Percentiles rank a stretch among this genome's conserved stretches.
These are phyloP conservation scores for Botrytis porri DNA, from an alignment of 2,329 filamentous ascomycete species.

Conservation along the genomic window DNA sequence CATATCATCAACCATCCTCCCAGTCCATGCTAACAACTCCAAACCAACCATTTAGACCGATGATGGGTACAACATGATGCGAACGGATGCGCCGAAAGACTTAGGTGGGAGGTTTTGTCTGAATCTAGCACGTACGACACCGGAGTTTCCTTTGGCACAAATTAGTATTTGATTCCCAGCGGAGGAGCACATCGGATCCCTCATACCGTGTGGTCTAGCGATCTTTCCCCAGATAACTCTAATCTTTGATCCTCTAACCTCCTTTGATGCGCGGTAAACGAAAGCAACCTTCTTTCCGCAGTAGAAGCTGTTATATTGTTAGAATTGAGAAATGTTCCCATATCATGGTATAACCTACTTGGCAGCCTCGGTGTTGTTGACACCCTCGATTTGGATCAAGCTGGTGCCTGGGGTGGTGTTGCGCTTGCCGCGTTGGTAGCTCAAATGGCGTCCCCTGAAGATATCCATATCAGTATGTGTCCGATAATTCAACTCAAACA, in stretches of 20 bases:
- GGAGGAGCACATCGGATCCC: neutral
- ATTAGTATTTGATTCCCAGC: slow-evolving; percentile 22
- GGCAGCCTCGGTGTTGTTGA: slow-evolving; percentile 84
- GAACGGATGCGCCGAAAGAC: slow-evolving; percentile 93
- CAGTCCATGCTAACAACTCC: slow-evolving; percentile 47
- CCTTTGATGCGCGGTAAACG: slow-evolving; percentile 93
- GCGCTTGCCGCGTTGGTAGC: slow-evolving; percentile 94
- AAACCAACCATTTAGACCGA: slow-evolving; percentile 75
- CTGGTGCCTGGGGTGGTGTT: slow-evolving; percentile 86
- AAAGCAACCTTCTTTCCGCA: slow-evolving; percentile 98
- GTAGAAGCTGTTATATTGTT: slow-evolving; percentile 66
- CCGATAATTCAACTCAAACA: neutral
- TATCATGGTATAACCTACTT: slow-evolving; percentile 56
- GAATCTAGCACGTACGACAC: slow-evolving; percentile 98
- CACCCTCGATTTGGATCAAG: slow-evolving; percentile 98
- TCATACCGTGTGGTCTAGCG: slow-evolving; percentile 86
- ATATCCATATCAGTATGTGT: slow-evolving; percentile 17
- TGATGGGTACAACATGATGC: slow-evolving; percentile 97
- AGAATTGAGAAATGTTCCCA: slow-evolving; percentile 22
- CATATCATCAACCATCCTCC: slow-evolving; percentile 59
- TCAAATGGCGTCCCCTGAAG: slow-evolving; percentile 90
- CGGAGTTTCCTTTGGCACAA: slow-evolving; percentile 74
- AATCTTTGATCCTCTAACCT: slow-evolving; percentile 97
- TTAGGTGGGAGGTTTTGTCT: slow-evolving; percentile 90
- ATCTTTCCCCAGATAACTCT: slow-evolving; percentile 99